These are phyloP conservation scores for Plasmopara viticola DNA, from an alignment of 352 stramenopile species.

Conservation along the genomic window DNA sequence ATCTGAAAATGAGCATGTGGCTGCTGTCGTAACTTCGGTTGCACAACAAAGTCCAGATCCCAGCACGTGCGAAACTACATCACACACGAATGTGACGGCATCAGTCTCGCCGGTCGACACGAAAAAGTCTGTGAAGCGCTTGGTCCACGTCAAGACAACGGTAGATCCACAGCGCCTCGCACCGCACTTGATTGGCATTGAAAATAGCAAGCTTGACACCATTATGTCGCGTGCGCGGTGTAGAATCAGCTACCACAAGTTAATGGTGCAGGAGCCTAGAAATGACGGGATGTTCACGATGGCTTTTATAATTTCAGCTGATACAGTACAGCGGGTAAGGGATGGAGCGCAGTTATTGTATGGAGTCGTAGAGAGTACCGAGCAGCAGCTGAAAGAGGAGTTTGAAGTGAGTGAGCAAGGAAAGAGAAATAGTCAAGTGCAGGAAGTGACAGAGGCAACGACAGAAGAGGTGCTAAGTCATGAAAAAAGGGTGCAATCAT, in stretches of 20 bases:
- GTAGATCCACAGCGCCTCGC: conserved; percentile 34
- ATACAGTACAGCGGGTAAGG: conserved; percentile 41
- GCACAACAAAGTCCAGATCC: conserved; percentile 4
- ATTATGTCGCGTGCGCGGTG: conserved; percentile 56
- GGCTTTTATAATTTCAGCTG: conserved; percentile 48
- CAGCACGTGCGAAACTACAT: not conserved
- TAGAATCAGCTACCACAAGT: conserved; percentile 39
- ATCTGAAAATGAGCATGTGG: conserved; percentile 3
- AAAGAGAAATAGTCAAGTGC: conserved; percentile 3
- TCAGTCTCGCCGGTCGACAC: conserved; percentile 10
- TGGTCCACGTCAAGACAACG: conserved; percentile 42
- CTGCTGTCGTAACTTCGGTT: not conserved
- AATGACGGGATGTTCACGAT: conserved; percentile 23
- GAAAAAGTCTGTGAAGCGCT: conserved; percentile 11
- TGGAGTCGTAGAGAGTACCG: conserved; percentile 30
- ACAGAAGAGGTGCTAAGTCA: not conserved
- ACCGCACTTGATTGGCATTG: conserved; percentile 43
- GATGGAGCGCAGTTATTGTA: conserved; percentile 29
- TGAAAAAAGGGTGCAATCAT: not conserved
- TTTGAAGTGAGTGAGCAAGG: conserved; percentile 1
- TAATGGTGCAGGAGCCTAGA: conserved; percentile 1
- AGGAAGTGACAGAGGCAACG: not conserved
- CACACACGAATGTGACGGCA: conserved; percentile 1
- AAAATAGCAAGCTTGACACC: conserved; percentile 42
- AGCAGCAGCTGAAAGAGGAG: conserved; percentile 28